Evolutionary conservation across 352 stramenopile species (phyloP), one percentile per base, ranked within the genome.

Genomic region (Peronospora destructor): DNA sequence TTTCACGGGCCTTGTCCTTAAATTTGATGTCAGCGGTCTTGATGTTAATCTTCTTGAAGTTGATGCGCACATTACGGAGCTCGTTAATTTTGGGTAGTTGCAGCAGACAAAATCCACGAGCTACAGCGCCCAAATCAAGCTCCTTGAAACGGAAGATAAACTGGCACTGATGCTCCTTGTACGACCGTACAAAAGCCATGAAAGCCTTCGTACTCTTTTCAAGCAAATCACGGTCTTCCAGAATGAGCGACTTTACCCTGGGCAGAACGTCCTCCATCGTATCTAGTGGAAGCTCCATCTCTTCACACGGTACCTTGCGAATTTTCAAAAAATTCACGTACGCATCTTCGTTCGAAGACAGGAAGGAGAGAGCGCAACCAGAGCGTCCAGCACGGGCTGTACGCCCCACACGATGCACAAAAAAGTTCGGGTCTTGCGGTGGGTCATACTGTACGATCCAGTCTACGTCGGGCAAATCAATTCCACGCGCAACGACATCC

Each of bases 361-460:
- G 65, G 65, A 99, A 98, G 11, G 97, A 83, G 14, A 99, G 73
- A 44, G 94, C 95, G 4, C 73, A 89, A 39, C 97, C 97, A 32
- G 66, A 74, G 12, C 84, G 87, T 10, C 97, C 97, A 1, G 96
- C 96, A 56, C 97, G 83, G 8, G 97, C 97, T 23, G 96, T 98
- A 38, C 97, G 75, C 7, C 97, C 97, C 14, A 99, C 95, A 46
- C 97, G 91, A 67, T 99, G 97, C 33, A 99, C 92, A 61, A 98
- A 99, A 47, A 97, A 98, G 54, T 95, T 97, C n/a, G 97, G 95
- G 64, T 99, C 96, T 47, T 97, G 86, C 25, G 91, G 91, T 0
- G 92, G 90, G 66, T 98, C 94, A 64, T 98, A 99, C 71, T 99
- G 97, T 40, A 99, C 86, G 48, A 99, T 98, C 95, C 96, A 99